These are phyloP conservation scores for Sporisorium iseilematis-ciliati DNA, from an alignment of 1,284 basidiomycete genomes.

Conservation along the genomic window DNA sequence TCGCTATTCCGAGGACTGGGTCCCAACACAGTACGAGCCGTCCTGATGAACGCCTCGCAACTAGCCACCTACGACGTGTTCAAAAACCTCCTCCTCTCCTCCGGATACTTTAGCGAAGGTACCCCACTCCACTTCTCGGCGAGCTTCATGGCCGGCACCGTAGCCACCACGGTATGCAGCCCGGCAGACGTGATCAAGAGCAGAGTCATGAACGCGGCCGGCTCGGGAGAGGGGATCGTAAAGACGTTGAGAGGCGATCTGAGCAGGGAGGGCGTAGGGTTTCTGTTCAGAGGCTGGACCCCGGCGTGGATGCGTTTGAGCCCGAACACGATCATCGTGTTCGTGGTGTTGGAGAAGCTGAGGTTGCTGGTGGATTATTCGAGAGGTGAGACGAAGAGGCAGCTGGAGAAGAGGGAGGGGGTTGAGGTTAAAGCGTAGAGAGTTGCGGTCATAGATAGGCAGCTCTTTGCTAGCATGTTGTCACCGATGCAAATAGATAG, in stretches of 20 bases:
- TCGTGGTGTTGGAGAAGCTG: conserved; percentile 66
- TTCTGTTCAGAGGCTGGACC: conserved; percentile 74
- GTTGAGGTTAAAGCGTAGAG: conserved; percentile 20
- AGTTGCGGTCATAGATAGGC: no score
- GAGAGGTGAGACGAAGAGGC: conserved; percentile 1
- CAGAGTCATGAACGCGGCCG: conserved; percentile 71
- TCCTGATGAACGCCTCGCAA: conserved; percentile 73
- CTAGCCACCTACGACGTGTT: conserved; percentile 73
- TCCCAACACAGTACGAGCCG: conserved; percentile 73
- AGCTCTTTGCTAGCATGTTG: neutral
- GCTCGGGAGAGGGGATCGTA: conserved; percentile 41
- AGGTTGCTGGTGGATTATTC: conserved; percentile 58
- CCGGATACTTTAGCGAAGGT: conserved; percentile 71
- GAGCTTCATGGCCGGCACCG: conserved; percentile 73
- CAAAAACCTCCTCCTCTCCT: conserved; percentile 72
- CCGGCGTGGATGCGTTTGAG: conserved; percentile 72
- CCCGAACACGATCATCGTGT: conserved; percentile 68
- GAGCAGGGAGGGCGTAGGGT: conserved; percentile 71
- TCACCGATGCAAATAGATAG: conserved; percentile 6
- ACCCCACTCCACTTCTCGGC: conserved; percentile 72
- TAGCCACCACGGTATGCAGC: conserved; percentile 72
- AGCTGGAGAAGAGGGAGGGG: neutral
- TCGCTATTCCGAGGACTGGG: conserved; percentile 72
- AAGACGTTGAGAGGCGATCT: conserved; percentile 55
- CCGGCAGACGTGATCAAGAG: conserved; percentile 72